Percentiles rank a stretch among this genome's conserved stretches.
These are phyloP conservation scores for Phylloboletellus chloephorus DNA, from an alignment of 1,284 basidiomycete genomes.

Conservation along the genomic window DNA sequence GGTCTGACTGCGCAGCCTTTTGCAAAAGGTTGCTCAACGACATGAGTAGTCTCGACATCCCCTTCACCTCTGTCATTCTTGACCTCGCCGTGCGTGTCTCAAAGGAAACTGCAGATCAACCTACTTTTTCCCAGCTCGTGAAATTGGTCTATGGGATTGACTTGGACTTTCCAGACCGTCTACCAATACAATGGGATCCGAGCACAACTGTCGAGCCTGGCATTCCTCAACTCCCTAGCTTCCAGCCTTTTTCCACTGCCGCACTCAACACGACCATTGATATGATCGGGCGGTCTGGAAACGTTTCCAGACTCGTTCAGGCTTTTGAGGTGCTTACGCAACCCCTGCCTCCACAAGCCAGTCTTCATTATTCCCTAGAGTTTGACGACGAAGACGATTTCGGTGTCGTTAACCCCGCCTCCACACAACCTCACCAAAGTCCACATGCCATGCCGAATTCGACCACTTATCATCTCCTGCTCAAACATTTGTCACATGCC, in stretches of 20 bases:
- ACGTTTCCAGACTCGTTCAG: slow-evolving; percentile 62
- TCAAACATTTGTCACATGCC: slow-evolving; percentile 49
- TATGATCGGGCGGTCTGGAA: slow-evolving; percentile 52
- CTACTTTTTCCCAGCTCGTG: slow-evolving; percentile 52
- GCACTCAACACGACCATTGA: slow-evolving; percentile 69
- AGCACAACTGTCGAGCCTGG: slow-evolving; percentile 6
- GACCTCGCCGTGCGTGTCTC: slow-evolving; percentile 64
- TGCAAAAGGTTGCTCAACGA: slow-evolving; percentile 50
- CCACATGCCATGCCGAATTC: slow-evolving; percentile 63
- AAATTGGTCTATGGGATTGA: slow-evolving; percentile 69
- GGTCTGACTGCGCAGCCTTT: slow-evolving; percentile 40
- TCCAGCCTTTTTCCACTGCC: slow-evolving; percentile 54
- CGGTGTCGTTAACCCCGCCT: slow-evolving; percentile 40
- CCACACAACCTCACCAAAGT: slow-evolving; percentile 33
- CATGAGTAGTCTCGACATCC: slow-evolving; percentile 46
- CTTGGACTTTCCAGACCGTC: slow-evolving; percentile 60
- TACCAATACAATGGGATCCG: slow-evolving; percentile 20
- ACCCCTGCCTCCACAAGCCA: slow-evolving; percentile 49
- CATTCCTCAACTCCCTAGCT: slow-evolving; percentile 30
- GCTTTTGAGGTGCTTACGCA: slow-evolving; percentile 72
- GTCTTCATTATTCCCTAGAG: slow-evolving; percentile 41
- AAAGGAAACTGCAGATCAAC: slow-evolving; percentile 53
- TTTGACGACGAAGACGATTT: slow-evolving; percentile 67
- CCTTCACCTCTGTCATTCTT: slow-evolving; percentile 52
- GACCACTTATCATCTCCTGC: slow-evolving; percentile 56